Conservation (phyloP, 768 basidiomycete species). For the Trametes elegans region DNA sequence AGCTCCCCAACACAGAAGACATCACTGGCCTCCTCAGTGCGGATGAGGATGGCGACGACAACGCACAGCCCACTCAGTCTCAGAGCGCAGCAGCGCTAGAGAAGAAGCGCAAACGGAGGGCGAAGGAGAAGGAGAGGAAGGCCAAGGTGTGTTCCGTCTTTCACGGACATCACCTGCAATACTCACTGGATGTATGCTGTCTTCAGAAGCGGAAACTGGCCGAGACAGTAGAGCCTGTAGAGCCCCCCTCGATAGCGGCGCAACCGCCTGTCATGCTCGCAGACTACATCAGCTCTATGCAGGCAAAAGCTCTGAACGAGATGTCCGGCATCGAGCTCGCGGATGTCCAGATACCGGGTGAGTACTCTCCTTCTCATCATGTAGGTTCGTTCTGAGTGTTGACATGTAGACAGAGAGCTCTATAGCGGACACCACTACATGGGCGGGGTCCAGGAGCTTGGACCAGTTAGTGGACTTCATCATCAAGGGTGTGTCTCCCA, state of each 20-base stretch:
- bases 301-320: constrained; percentile 66
- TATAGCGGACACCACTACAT: constrained; percentile 73
- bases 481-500: constrained; percentile 54
- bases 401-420: constrained; percentile 60
- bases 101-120: constrained; percentile 72
- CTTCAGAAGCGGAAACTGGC: constrained; percentile 64
- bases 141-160: constrained; percentile 47
- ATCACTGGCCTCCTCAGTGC: constrained; percentile 42
- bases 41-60: constrained; percentile 39
- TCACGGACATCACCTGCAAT: neutral
- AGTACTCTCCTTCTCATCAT: constrained; percentile 25
- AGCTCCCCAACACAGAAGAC: constrained; percentile 35
- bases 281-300: constrained; percentile 62
- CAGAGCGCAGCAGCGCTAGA: constrained; percentile 28
- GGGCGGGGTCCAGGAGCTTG: constrained; percentile 69
- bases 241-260: constrained; percentile 47
- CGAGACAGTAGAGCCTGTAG: constrained; percentile 39
- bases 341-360: constrained; percentile 78
- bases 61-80: constrained; percentile 21
- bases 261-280: constrained; percentile 58
- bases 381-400: constrained; percentile 34
- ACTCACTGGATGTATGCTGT: constrained; percentile 9
- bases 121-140: constrained; percentile 71
- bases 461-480: constrained; percentile 77
- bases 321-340: constrained; percentile 76